phyloP scores from a whole-genome alignment of 257 asterid species.

The Scutellaria barbata region DNA sequence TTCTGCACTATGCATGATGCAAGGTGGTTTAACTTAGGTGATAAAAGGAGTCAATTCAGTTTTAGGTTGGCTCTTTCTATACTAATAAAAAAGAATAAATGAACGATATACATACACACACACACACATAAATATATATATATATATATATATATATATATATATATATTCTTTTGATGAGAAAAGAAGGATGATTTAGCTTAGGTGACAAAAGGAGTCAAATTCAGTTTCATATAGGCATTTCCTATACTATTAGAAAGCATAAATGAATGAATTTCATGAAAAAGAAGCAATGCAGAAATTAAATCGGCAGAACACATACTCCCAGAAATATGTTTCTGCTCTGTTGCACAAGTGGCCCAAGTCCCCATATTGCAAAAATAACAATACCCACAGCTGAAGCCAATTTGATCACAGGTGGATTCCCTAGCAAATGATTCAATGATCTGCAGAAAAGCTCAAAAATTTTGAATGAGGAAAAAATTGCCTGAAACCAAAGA shows the following conservation, averaged over 20 bases:
- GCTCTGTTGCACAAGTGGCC: slow-evolving; percentile 68
- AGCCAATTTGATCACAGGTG: slow-evolving; percentile 59
- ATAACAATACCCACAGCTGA: slow-evolving; percentile 66
- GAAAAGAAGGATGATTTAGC: background rate
- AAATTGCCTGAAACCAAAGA: slow-evolving; percentile 25
- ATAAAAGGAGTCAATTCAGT: background rate
- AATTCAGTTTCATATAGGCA: slow-evolving; percentile 16
- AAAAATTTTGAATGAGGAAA: slow-evolving; percentile 9
- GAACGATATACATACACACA: too few relatives aligned
- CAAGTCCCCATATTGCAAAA: slow-evolving; percentile 87
- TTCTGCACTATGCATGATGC: slow-evolving; percentile 52
- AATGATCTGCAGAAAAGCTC: slow-evolving; percentile 57
- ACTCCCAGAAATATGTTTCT: slow-evolving; percentile 62
- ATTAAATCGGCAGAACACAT: slow-evolving; percentile 31
- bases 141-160: too few relatives aligned
- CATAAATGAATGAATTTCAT: slow-evolving; percentile 11
- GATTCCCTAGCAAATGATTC: slow-evolving; percentile 51
- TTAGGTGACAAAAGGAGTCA: background rate
- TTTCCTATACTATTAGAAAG: slow-evolving; percentile 16
- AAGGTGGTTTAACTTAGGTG: slow-evolving; percentile 8
- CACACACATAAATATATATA: too few relatives aligned
- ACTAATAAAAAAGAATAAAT: too few relatives aligned
- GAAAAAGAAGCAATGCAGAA: slow-evolving; percentile 24
- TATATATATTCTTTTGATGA: too few relatives aligned
- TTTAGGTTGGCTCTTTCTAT: slow-evolving; percentile 13